Evolutionary conservation across 2,329 filamentous ascomycete species (phyloP), one percentile per base, ranked within the genome.

Genomic region (Aspergillus ustus): DNA sequence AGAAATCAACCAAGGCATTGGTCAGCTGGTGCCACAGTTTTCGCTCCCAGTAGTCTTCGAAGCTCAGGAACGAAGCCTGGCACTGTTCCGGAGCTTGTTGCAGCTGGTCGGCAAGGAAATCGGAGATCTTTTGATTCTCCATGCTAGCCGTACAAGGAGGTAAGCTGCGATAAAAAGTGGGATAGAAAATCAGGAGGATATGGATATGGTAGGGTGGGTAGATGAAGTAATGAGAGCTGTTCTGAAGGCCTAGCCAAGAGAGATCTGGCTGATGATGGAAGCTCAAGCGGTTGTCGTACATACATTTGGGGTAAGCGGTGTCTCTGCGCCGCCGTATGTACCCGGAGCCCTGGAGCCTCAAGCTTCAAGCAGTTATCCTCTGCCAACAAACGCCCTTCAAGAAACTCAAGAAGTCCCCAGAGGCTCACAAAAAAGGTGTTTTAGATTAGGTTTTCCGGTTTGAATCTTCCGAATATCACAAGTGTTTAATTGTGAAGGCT

Each of bases 11-110:
- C 60, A 99, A 86, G 57, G 89, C 84, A 74, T 97, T 91, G 40
- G 95, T 99, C 69, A 99, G 90, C 81, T 99, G 93, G 83, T 99
- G 95, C 95, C 95, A 99, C 81, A 99, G 86, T 82, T 97, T 97
- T 73, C 94, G 89, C 84, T 99, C 95, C 95, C 95, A 99, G 75
- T 89, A 91, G 77, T 96, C 93, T 83, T 99, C 95, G 69, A 99
- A 97, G 72, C 90, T 88, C 71, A 99, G 86, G 78, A 97, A 91
- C 73, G 91, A 87, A 72, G 90, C 86, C 81, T 97, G 93, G 57
- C 96, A 87, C 77, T 96, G 91, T 70, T 93, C 91, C 56, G 93
- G 91, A 72, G 93, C 91, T 76, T 89, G 84, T 75, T 97, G 92
- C 76, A 93, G 91, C 86, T 96, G 91, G 71, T 96, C 90, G 64